phyloP scores from a whole-genome alignment of 2,329 filamentous ascomycete genomes.

The Aurifilum marmelostoma region DNA sequence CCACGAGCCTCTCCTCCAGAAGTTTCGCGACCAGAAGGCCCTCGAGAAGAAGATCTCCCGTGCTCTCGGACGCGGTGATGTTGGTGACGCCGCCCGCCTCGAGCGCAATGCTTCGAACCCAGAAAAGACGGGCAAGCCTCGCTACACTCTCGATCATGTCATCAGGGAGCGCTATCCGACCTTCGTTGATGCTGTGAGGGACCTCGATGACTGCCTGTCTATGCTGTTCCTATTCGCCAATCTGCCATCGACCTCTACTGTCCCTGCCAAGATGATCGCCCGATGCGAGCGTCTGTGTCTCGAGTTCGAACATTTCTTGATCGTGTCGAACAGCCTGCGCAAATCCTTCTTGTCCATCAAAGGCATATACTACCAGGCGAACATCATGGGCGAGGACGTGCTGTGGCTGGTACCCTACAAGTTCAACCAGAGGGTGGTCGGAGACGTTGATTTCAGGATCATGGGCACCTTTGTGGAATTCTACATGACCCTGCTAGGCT shows the following conservation, averaged over 20 bases:
- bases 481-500: constrained; percentile 93
- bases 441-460: constrained; percentile 96
- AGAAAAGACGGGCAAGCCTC: constrained; percentile 87
- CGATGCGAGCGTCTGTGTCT: constrained; percentile 90
- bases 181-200: constrained; percentile 89
- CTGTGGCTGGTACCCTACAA: constrained; percentile 97
- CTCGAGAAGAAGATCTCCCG: constrained; percentile 97
- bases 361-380: constrained; percentile 99
- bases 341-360: constrained; percentile 99
- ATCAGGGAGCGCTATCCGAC: constrained; percentile 98
- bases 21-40: constrained; percentile 96
- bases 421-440: constrained; percentile 93
- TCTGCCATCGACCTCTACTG: constrained; percentile 84
- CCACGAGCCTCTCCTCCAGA: constrained; percentile 90
- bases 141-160: constrained; percentile 92
- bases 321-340: constrained; percentile 84
- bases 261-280: constrained; percentile 93
- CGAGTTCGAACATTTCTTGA: constrained; percentile 98
- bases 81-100: constrained; percentile 82
- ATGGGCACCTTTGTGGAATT: constrained; percentile 99
- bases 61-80: constrained; percentile 89
- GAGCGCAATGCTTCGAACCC: constrained; percentile 85
- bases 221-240: constrained; percentile 98
- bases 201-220: constrained; percentile 94
- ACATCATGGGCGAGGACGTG: constrained; percentile 94